Evolutionary conservation across 2,329 filamentous ascomycete species (phyloP).

Genomic region (Colletotrichum tabaci): DNA sequence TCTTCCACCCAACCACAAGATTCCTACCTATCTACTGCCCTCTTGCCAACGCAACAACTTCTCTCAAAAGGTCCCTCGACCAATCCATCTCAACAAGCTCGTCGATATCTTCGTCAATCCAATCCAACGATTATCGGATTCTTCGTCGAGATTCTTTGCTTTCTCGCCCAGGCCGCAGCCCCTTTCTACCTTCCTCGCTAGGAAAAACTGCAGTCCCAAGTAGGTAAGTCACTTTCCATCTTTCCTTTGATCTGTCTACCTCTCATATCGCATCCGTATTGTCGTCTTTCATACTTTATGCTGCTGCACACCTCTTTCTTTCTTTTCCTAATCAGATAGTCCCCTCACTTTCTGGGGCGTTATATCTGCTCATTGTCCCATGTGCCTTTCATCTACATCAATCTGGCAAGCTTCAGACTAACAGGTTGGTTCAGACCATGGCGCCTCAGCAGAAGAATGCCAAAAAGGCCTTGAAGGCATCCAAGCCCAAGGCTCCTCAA

Average conservation of each 20-base stretch:
- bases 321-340: too few species aligned
- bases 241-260: background rate
- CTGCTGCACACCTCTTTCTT: background rate
- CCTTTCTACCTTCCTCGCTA: too few species aligned
- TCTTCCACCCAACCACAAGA: background rate
- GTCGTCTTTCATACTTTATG: background rate
- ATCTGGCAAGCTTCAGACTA: background rate
- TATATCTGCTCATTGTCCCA: too few species aligned
- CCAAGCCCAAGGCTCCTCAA: background rate
- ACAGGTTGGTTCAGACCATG: background rate
- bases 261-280: background rate
- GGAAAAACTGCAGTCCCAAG: background rate
- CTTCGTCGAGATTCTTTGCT: too few species aligned
- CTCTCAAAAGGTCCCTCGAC: background rate
- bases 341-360: background rate
- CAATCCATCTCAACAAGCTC: background rate
- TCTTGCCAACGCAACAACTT: background rate
- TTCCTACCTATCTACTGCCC: too few species aligned
- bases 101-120: background rate
- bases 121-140: background rate
- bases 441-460: background rate
- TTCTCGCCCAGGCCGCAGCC: too few species aligned
- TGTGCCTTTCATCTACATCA: background rate
- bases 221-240: conserved; percentile 8
- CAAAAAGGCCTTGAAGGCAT: background rate